A percentile compares a stretch with the other conserved stretches of the same genome.
Evolutionary conservation across 768 basidiomycete species (phyloP).

Genomic region (Phylloporus arenicola): DNA sequence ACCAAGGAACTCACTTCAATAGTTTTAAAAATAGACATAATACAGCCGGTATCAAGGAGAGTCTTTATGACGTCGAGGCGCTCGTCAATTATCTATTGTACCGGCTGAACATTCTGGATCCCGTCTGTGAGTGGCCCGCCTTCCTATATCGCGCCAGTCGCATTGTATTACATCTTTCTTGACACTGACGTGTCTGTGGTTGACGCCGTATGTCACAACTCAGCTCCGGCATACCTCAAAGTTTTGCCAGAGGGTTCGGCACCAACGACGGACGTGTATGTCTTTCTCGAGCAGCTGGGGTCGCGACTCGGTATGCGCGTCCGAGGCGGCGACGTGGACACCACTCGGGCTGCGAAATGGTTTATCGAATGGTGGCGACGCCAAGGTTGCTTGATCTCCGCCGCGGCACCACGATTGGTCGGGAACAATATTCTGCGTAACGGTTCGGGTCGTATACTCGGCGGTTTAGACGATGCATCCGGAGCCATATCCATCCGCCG

Average conservation of each 20-base stretch:
- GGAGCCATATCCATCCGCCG: constrained; percentile 29
- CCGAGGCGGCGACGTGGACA: constrained; percentile 70
- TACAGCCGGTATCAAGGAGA: constrained; percentile 90
- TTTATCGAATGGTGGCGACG: constrained; percentile 88
- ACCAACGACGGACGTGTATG: constrained; percentile 56
- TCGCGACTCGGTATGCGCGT: constrained; percentile 75
- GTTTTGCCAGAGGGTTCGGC: constrained; percentile 50
- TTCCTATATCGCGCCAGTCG: too few relatives aligned
- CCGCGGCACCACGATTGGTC: constrained; percentile 34
- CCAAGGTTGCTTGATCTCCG: constrained; percentile 56
- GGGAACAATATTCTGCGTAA: not conserved
- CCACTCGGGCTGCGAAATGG: constrained; percentile 67
- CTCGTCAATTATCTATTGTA: constrained; percentile 85
- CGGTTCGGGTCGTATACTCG: not conserved
- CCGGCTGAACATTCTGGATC: constrained; percentile 74
- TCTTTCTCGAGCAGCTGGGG: constrained; percentile 68
- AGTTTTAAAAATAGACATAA: constrained; percentile 5
- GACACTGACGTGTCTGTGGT: not conserved
- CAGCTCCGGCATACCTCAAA: constrained; percentile 66
- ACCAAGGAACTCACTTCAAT: constrained; percentile 17
- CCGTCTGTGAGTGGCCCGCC: constrained; percentile 47
- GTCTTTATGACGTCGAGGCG: constrained; percentile 78
- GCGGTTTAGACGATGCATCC: not conserved
- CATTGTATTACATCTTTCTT: constrained; percentile 1
- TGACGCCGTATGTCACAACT: not conserved